A percentile compares a stretch with the other conserved stretches of the same genome.
Evolutionary conservation across 495 filamentous ascomycete genomes (phyloP).

Genomic region (Neurospora sp.): DNA sequence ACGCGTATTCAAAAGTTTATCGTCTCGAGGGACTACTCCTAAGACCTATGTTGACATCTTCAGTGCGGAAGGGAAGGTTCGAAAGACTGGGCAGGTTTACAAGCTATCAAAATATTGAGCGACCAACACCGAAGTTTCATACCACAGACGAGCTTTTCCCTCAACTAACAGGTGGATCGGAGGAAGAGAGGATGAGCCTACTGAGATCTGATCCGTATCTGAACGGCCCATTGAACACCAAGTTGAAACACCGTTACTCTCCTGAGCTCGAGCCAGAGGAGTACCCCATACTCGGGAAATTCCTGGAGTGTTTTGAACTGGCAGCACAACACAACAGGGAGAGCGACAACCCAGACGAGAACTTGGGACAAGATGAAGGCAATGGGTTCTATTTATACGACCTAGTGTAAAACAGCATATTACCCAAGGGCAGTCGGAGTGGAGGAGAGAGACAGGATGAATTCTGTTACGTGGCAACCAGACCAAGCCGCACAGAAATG

Average conservation of each 20-base stretch:
- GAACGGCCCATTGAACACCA: not conserved
- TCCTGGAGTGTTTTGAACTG: not conserved
- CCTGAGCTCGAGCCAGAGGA: not conserved
- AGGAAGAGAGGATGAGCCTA: not conserved
- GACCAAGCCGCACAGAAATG: not conserved
- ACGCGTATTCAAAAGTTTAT: too few species aligned
- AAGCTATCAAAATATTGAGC: too few species aligned
- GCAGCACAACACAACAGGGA: not conserved
- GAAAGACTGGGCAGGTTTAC: too few species aligned
- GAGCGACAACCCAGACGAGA: not conserved
- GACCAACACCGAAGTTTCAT: too few species aligned
- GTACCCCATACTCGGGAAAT: fast-evolving
- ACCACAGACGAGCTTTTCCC: not conserved
- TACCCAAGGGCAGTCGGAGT: not conserved
- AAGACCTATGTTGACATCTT: not conserved
- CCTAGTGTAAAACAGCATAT: not conserved
- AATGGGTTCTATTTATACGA: not conserved
- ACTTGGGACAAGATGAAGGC: not conserved
- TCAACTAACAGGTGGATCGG: not conserved
- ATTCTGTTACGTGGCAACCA: not conserved
- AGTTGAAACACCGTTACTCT: not conserved
- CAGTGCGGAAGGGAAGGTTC: not conserved
- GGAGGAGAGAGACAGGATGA: not conserved
- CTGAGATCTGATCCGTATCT: not conserved
- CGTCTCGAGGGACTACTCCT: not conserved